A percentile compares a stretch with the other conserved stretches of the same genome.
phyloP scores from a whole-genome alignment of 192 early-diverging fungal species.

The Umbelopsis ramanniana region DNA sequence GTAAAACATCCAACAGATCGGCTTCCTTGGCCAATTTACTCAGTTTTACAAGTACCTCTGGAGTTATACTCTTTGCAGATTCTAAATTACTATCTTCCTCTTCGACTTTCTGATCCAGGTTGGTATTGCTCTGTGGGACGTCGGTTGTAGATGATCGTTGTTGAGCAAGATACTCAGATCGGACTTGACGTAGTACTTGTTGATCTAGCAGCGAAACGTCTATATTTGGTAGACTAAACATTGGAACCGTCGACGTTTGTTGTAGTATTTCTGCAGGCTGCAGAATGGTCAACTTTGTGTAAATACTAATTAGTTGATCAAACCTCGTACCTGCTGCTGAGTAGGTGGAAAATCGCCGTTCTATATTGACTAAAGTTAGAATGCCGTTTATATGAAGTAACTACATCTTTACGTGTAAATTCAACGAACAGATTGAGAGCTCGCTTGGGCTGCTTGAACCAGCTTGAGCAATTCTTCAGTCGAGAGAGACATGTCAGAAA shows the following conservation, averaged over 20 bases:
- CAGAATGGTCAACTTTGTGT: neutral
- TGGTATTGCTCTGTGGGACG: neutral
- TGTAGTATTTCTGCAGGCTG: neutral
- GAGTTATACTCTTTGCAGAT: slow-evolving; percentile 28
- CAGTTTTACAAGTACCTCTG: slow-evolving; percentile 24
- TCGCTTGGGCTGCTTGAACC: slow-evolving; percentile 1
- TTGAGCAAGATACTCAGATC: slow-evolving; percentile 28
- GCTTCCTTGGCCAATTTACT: slow-evolving; percentile 30
- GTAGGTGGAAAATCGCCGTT: too few relatives aligned
- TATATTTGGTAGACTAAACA: neutral
- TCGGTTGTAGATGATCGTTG: neutral
- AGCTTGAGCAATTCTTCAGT: slow-evolving; percentile 13
- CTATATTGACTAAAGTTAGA: neutral
- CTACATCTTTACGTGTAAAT: too few relatives aligned
- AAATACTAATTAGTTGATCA: neutral
- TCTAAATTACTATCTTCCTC: slow-evolving; percentile 13
- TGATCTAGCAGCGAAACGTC: slow-evolving; percentile 28
- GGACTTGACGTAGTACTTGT: slow-evolving; percentile 27
- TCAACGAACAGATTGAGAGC: neutral
- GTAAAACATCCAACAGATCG: slow-evolving; percentile 8
- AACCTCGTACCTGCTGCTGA: neutral
- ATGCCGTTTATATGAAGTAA: neutral
- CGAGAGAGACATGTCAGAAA: slow-evolving; percentile 11
- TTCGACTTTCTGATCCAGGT: neutral
- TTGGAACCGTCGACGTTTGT: neutral